phyloP scores from a whole-genome alignment of 257 asterid genomes.

The Fraxinus cuspidata region DNA sequence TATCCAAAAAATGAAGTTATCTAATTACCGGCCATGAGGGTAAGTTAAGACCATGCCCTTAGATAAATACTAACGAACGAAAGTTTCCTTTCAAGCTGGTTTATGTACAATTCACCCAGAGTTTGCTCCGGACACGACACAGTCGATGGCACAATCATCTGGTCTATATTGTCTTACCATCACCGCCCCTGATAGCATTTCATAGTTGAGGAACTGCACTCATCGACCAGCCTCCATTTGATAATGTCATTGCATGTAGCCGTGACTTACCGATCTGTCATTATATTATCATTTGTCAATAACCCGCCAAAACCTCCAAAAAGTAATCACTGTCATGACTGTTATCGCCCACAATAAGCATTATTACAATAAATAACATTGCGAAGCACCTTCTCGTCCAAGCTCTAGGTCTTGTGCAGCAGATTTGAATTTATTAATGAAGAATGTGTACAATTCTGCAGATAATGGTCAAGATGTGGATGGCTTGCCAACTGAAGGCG shows the following conservation, averaged over 20 bases:
- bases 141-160: too few species aligned
- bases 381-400: slow-evolving; percentile 1
- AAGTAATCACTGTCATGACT: slow-evolving; percentile 2
- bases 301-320: not conserved
- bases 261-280: not conserved
- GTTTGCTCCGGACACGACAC: not conserved
- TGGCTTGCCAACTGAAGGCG: slow-evolving; percentile 93
- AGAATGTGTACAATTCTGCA: slow-evolving; percentile 45
- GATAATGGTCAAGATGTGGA: slow-evolving; percentile 82
- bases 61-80: too few species aligned
- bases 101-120: not conserved
- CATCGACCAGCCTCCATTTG: not conserved
- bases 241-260: not conserved
- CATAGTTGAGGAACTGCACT: not conserved
- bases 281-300: not conserved
- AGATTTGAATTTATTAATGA: slow-evolving; percentile 19
- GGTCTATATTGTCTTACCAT: not conserved
- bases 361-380: slow-evolving; percentile 6
- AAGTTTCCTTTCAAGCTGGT: not conserved
- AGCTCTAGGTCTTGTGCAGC: slow-evolving; percentile 6
- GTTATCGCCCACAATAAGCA: not conserved
- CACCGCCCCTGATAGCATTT: not conserved
- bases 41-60: not conserved
- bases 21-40: not conserved
- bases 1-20: too few species aligned